phyloP scores from a whole-genome alignment of 139 green algal genomes.

The Mesotaenium endlicherianum region DNA sequence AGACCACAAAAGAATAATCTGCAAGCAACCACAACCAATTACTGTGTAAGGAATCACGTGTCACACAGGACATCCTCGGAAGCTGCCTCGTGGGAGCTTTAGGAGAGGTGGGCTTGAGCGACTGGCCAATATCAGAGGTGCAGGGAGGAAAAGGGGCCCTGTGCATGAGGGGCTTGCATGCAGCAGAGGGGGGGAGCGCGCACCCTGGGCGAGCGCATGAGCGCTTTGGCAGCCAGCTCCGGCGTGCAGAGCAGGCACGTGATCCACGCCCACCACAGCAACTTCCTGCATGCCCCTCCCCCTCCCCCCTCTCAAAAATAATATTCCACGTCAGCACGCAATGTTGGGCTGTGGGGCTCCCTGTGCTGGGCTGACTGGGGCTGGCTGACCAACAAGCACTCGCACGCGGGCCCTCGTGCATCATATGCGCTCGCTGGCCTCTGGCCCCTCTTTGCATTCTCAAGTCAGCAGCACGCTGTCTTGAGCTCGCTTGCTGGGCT shows the following conservation, averaged over 20 bases:
- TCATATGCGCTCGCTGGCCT: no score
- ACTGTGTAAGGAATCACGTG: background rate
- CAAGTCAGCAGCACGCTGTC: no score
- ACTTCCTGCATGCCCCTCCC: conserved; percentile 11
- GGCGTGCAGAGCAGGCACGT: conserved; percentile 36
- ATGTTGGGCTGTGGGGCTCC: no score
- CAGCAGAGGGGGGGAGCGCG: background rate
- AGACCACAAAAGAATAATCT: background rate
- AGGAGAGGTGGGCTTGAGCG: background rate
- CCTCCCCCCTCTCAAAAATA: background rate
- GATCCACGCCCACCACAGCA: conserved; percentile 55
- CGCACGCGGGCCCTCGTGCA: no score
- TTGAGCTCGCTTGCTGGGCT: no score
- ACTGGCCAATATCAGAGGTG: background rate
- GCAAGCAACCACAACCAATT: background rate
- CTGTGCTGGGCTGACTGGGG: no score
- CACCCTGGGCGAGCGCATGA: background rate
- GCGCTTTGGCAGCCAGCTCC: conserved; percentile 33
- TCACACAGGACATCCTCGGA: background rate
- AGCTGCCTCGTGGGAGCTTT: background rate
- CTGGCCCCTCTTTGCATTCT: no score
- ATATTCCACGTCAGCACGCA: background rate
- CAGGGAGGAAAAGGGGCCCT: background rate
- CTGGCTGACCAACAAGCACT: no score
- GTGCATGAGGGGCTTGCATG: background rate